Percentiles rank a stretch among this genome's conserved stretches.
phyloP scores from a whole-genome alignment of 176 grass and related monocot species.

The Triticum urartu region DNA sequence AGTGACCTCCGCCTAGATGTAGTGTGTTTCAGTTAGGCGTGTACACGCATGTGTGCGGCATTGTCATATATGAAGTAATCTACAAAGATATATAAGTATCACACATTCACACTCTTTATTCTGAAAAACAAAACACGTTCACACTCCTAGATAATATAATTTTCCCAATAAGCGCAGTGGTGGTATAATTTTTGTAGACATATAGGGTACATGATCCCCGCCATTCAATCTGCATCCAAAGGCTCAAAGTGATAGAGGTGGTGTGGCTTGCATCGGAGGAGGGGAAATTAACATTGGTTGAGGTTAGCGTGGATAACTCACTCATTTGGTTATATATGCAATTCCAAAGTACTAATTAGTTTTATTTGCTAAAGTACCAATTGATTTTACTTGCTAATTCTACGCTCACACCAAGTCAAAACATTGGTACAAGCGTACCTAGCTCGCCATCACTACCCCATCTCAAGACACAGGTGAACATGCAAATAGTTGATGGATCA shows the following conservation, averaged over 20 bases:
- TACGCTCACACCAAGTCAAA: slow-evolving; percentile 41
- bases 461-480: slow-evolving; percentile 35
- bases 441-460: slow-evolving; percentile 22
- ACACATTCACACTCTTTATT: background rate
- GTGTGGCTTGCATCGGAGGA: background rate
- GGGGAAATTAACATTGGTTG: background rate
- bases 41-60: too few species aligned
- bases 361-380: background rate
- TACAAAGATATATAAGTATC: background rate
- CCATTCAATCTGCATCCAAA: background rate
- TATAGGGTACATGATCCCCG: background rate
- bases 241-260: background rate
- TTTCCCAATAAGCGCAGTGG: background rate
- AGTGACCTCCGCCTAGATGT: too few species aligned
- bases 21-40: too few species aligned
- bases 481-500: slow-evolving; percentile 34
- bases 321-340: background rate
- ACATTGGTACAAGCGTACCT: slow-evolving; percentile 35
- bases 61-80: background rate
- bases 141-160: background rate
- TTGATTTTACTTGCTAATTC: background rate
- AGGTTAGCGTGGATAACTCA: background rate
- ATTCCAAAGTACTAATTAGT: background rate
- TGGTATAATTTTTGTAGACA: background rate
- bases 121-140: too few species aligned